phyloP scores from a whole-genome alignment of 2,329 filamentous ascomycete species.

The Diaporthe velutina region DNA sequence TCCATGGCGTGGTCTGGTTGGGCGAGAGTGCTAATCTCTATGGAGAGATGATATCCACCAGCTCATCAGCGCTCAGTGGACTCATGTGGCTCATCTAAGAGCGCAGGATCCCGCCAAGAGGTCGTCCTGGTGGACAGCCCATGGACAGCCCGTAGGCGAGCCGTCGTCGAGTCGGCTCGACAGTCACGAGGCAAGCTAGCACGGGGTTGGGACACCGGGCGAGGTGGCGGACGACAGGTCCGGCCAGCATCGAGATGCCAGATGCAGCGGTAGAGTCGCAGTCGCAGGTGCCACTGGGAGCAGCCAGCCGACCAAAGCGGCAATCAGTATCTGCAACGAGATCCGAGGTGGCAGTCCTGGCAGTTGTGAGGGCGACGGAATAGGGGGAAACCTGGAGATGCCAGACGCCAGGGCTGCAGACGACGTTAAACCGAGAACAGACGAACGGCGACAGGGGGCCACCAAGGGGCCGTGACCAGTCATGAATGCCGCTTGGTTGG shows the following conservation, averaged over 20 bases:
- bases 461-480: conserved; percentile 6
- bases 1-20: conserved; percentile 21
- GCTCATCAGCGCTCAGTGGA: conserved; percentile 20
- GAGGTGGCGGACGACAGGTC: background rate
- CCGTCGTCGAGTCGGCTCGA: background rate
- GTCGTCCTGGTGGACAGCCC: conserved; percentile 6
- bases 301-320: conserved; percentile 11
- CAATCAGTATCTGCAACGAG: background rate
- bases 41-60: conserved; percentile 25
- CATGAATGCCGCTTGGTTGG: conserved; percentile 2
- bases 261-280: conserved; percentile 7
- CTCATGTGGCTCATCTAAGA: conserved; percentile 12
- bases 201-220: background rate
- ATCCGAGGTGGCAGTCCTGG: conserved; percentile 6
- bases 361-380: conserved; percentile 14
- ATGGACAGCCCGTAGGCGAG: background rate
- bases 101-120: conserved; percentile 27
- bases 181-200: conserved; percentile 11
- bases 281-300: background rate
- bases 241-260: background rate
- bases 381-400: conserved; percentile 29
- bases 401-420: conserved; percentile 1
- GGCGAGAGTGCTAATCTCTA: conserved; percentile 29
- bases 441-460: conserved; percentile 13
- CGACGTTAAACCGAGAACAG: conserved; percentile 27